Evolutionary conservation across 2,329 filamentous ascomycete species (phyloP), one percentile per base, ranked within the genome.

Genomic region (Hymenoscyphus scutula): DNA sequence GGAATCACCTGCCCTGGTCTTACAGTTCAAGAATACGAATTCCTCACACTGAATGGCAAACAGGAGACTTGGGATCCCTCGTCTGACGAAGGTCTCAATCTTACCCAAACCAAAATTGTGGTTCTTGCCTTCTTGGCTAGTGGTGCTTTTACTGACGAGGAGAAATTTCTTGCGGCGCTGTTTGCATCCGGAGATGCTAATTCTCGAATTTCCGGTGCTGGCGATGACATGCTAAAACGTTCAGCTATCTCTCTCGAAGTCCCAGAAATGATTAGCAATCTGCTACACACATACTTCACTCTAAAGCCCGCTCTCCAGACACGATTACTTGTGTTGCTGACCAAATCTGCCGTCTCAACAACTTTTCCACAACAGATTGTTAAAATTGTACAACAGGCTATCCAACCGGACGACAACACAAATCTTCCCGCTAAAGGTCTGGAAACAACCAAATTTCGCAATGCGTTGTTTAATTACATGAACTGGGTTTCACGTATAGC

Each of bases 141-240:
- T 71, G 92, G 91, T 4, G 87, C 93, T 6, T 98, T 99, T 75
- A 87, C 80, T 0, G 92, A 97, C 65, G 77, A 86, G 0, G 91
- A 98, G 72, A 87, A 92, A 34, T 92, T 97, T 69, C 75, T 97
- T 13, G 89, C 94, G 0, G 89, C 92, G 0, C 77, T 98, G 1
- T 92, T 90, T 73, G 92, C 93, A 5, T 89, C 92, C 29, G 88
- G 92, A 0, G 93, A 93, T 75, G 79, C 87, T 1, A 95, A 97
- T 67, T 91, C 88, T 38, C 85, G 89, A 8, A 87, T 97, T 41
- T 87, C 90, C 11, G 86, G 89, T n/a, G 79, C 91, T n/a, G 94
- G 91, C 0, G 92, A 97, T 62, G 92, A 97, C 70, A 85, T 96
- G 56, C 77, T 98, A 67, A 99, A 97, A 76, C 83, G 93, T 67